phyloP scores from a whole-genome alignment of 2,329 filamentous ascomycete species.

The Beauveria rudraprayagi region DNA sequence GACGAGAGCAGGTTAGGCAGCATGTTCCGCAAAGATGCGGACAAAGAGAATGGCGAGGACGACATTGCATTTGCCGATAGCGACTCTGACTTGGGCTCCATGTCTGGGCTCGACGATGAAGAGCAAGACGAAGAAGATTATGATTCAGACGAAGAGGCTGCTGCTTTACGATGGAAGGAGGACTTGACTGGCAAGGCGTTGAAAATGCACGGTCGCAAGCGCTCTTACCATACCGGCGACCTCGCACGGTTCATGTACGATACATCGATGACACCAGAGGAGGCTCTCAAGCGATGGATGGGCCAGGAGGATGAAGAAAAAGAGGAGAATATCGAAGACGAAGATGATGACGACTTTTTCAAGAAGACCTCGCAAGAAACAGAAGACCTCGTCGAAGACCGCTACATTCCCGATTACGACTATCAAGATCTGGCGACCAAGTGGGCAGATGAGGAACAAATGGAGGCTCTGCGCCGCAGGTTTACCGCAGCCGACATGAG shows the following conservation, averaged over 20 bases:
- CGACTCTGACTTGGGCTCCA: constrained; percentile 88
- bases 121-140: constrained; percentile 42
- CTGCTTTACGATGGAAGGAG: constrained; percentile 75
- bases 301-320: constrained; percentile 52
- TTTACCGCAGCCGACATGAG: constrained; percentile 63
- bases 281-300: constrained; percentile 74
- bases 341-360: constrained; percentile 57
- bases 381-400: constrained; percentile 70
- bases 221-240: constrained; percentile 70
- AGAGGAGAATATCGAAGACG: constrained; percentile 52
- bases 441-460: constrained; percentile 72
- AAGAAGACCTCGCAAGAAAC: constrained; percentile 55
- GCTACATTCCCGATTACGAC: constrained; percentile 69
- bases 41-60: constrained; percentile 49
- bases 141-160: constrained; percentile 59
- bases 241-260: constrained; percentile 88
- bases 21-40: constrained; percentile 47
- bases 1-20: constrained; percentile 52
- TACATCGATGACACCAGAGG: constrained; percentile 61
- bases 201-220: constrained; percentile 59
- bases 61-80: constrained; percentile 91
- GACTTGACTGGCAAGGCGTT: constrained; percentile 72
- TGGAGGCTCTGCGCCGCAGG: constrained; percentile 64
- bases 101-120: constrained; percentile 53
- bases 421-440: constrained; percentile 75